Evolutionary conservation across 306 rosid genomes (phyloP).

Genomic region (Quercus berberidifolia): DNA sequence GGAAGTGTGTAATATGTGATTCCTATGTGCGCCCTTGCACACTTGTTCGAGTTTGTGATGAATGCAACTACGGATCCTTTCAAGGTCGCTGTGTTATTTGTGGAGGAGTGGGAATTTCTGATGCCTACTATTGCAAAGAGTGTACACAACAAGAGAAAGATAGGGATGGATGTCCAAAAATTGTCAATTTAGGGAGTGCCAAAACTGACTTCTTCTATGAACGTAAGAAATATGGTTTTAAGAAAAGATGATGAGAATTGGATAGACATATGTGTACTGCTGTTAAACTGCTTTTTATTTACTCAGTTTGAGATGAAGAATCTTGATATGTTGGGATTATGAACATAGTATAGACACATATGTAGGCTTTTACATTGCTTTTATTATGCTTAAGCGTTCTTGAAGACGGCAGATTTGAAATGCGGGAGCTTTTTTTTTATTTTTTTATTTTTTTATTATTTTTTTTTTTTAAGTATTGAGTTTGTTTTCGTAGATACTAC

Average conservation of each 20-base stretch:
- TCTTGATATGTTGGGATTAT: neutral
- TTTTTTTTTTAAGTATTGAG: too few species aligned
- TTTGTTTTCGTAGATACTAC: too few species aligned
- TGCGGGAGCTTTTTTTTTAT: too few species aligned
- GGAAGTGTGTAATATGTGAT: slow-evolving; percentile 83
- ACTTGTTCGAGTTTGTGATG: slow-evolving; percentile 77
- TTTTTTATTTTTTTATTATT: too few species aligned
- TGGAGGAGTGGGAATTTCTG: slow-evolving; percentile 87
- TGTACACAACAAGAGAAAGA: too few species aligned
- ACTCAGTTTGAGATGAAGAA: neutral
- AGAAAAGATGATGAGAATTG: slow-evolving; percentile 53
- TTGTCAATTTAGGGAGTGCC: slow-evolving; percentile 82
- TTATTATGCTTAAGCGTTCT: too few species aligned
- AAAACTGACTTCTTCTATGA: slow-evolving; percentile 83
- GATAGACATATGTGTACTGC: neutral
- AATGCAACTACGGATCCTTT: slow-evolving; percentile 79
- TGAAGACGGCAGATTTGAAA: too few species aligned
- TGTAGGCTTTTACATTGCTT: neutral
- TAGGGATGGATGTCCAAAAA: neutral
- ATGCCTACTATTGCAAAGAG: slow-evolving; percentile 41
- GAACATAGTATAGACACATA: neutral
- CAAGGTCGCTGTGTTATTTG: slow-evolving; percentile 44
- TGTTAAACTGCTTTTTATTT: neutral
- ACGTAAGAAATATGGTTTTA: slow-evolving; percentile 93
- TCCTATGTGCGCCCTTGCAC: slow-evolving; percentile 89